Base-by-base conservation (phyloP, 2,329 filamentous ascomycete genomes). In the Chrysoporthe deuterocubensis region DNA sequence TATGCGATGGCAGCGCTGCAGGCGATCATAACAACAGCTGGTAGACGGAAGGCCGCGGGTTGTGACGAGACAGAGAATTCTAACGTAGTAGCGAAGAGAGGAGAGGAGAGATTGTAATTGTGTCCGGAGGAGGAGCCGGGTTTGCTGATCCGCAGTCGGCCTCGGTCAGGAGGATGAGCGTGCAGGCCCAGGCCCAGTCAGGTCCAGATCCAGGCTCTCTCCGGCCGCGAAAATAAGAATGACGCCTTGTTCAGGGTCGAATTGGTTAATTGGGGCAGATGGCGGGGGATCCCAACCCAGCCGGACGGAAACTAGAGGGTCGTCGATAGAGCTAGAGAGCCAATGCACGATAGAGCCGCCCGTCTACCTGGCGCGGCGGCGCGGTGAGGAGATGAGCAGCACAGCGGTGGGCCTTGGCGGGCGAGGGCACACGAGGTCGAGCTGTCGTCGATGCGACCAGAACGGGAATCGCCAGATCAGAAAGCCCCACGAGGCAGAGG, bases 221-320 rank as follows among this genome's bases (percentile, higher is more conserved):
- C 26, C 21, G 50, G 26, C 50, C 21, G 9, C 6, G 3, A 21
- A 13, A 32, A 9, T 9, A 11, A 16, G 42, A 46, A 48, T 61
- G 58, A 61, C 58, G 58, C 40, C 58, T 40, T 61, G 42, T 61
- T 61, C 43, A 61, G 58, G 58, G 58, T 48, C 21, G 43, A 61
- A 61, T 48, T 48, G 42, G 43, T 26, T 14, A n/a, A 61, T 32
- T 26, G 58, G 58, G 26, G n/a, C 11, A 18, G 42, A 61, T 48
- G 58, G 58, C 58, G 58, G 58, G 58, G 58, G 58, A 61, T 43
- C 58, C 58, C 42, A 61, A 61, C 58, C 58, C 42, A 32, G 58
- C 21, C 42, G 16, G 58, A 42, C 44, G 57, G 57, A 43, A 42
- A 43, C 54, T 57, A 57, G 54, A 57, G 54, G 54, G 54, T 34